These are phyloP conservation scores for Xylaria sp. DNA, from an alignment of 495 filamentous ascomycete genomes.

Conservation along the genomic window DNA sequence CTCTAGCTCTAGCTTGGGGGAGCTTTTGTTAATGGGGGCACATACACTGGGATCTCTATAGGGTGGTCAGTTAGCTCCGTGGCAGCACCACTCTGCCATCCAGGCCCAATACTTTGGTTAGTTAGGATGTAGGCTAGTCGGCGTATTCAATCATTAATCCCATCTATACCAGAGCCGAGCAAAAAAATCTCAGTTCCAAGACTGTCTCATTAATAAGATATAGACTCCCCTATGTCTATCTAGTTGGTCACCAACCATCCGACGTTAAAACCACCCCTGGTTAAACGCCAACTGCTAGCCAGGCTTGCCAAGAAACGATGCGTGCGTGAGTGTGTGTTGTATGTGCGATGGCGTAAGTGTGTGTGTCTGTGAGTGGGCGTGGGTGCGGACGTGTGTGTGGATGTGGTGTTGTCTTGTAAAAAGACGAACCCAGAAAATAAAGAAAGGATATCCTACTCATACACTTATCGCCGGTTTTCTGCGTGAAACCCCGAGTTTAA, in stretches of 20 bases:
- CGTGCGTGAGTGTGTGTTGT: background rate
- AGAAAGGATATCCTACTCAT: conserved; percentile 45
- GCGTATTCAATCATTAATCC: background rate
- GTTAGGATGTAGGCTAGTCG: background rate
- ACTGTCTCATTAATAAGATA: conserved; percentile 16
- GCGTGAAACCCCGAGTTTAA: conserved; percentile 35
- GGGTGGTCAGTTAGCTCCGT: background rate
- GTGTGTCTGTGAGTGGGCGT: conserved; percentile 5
- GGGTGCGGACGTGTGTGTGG: background rate
- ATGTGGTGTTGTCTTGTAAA: conserved; percentile 8
- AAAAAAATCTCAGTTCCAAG: conserved; percentile 7
- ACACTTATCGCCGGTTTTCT: conserved; percentile 39
- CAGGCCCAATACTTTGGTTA: background rate
- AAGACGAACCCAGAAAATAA: conserved; percentile 24
- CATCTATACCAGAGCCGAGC: background rate
- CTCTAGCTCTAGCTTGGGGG: background rate
- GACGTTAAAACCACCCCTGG: background rate
- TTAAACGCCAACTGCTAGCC: conserved; percentile 12
- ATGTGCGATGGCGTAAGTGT: background rate
- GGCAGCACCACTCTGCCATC: background rate
- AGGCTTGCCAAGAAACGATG: conserved; percentile 10
- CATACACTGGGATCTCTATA: background rate
- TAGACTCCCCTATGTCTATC: conserved; percentile 20
- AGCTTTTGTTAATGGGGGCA: too few species aligned
- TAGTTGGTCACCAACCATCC: background rate